Evolutionary conservation across 2,329 filamentous ascomycete genomes (phyloP).

Genomic region (Didymella keratinophila): DNA sequence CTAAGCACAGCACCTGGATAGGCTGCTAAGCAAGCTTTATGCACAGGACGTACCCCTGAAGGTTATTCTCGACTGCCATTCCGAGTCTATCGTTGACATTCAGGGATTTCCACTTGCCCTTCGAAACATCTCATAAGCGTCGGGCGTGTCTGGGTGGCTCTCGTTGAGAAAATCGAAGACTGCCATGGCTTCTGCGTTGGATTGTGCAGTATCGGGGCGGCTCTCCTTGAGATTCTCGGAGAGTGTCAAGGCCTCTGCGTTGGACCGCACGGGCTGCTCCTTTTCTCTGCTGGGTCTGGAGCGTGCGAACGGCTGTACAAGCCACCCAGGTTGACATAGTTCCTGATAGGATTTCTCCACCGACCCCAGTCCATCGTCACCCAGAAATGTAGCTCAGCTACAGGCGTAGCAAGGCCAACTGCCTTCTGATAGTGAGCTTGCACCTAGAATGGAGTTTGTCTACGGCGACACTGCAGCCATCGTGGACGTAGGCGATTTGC

Average conservation of each 20-base stretch:
- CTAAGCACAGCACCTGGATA: neutral
- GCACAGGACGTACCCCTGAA: too few species aligned
- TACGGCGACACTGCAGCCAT: neutral
- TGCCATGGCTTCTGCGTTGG: neutral
- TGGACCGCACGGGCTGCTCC: neutral
- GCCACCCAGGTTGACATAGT: conserved; percentile 28
- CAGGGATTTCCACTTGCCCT: neutral
- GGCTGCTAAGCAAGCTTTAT: neutral
- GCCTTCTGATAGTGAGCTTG: neutral
- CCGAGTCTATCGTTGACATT: neutral
- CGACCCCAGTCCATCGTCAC: neutral
- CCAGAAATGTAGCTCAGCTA: neutral
- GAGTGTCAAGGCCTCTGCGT: neutral
- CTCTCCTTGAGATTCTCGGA: neutral
- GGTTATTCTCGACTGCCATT: neutral
- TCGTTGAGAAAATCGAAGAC: neutral
- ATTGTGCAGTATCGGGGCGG: neutral
- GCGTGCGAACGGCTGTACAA: conserved; percentile 11
- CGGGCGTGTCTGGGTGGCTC: neutral
- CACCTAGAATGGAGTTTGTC: neutral
- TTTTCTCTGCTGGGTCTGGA: neutral
- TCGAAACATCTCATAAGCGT: conserved; percentile 1
- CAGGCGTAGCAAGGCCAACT: neutral
- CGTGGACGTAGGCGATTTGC: neutral
- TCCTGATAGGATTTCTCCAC: neutral